A percentile compares a stretch with the other conserved stretches of the same genome.
Conservation (phyloP, 805 yeast species). For the Starmerella vitae region DNA sequence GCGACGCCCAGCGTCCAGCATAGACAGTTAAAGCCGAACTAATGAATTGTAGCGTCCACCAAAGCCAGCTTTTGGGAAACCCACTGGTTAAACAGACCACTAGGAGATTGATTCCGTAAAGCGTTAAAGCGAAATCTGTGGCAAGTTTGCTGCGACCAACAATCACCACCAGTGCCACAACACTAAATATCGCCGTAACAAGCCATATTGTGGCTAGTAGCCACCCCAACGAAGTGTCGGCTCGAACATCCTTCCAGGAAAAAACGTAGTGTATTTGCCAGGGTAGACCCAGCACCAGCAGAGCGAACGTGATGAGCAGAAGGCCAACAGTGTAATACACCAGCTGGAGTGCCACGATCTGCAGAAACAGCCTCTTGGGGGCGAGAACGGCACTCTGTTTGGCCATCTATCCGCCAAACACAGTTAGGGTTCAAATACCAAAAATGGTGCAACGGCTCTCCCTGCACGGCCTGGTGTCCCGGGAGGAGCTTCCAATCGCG, state of each 20-base stretch:
- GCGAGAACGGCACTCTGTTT: conserved; percentile 35
- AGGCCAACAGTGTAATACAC: conserved; percentile 67
- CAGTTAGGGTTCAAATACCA: background rate
- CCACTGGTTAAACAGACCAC: conserved; percentile 54
- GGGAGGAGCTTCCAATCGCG: conserved; percentile 24
- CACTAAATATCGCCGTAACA: conserved; percentile 68
- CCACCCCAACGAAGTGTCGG: conserved; percentile 70
- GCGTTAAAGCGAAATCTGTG: conserved; percentile 92
- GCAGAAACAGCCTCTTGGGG: conserved; percentile 48
- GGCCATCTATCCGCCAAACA: conserved; percentile 8
- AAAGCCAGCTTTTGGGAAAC: conserved; percentile 57
- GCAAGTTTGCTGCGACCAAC: conserved; percentile 91
- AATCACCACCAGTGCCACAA: conserved; percentile 66
- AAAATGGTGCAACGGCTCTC: conserved; percentile 29
- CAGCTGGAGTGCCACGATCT: conserved; percentile 63
- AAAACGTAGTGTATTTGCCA: conserved; percentile 60
- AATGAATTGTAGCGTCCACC: conserved; percentile 72
- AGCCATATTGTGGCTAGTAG: conserved; percentile 67
- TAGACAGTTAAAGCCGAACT: conserved; percentile 59
- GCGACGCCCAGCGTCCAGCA: conserved; percentile 76
- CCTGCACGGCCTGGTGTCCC: conserved; percentile 25
- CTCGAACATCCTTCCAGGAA: conserved; percentile 61
- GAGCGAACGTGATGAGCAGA: conserved; percentile 48
- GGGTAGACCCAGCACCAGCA: conserved; percentile 56
- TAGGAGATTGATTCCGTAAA: conserved; percentile 64